Evolutionary conservation across 345 rosid genomes (phyloP), one percentile per base, ranked within the genome.

Genomic region (Bretschneidera sinensis): DNA sequence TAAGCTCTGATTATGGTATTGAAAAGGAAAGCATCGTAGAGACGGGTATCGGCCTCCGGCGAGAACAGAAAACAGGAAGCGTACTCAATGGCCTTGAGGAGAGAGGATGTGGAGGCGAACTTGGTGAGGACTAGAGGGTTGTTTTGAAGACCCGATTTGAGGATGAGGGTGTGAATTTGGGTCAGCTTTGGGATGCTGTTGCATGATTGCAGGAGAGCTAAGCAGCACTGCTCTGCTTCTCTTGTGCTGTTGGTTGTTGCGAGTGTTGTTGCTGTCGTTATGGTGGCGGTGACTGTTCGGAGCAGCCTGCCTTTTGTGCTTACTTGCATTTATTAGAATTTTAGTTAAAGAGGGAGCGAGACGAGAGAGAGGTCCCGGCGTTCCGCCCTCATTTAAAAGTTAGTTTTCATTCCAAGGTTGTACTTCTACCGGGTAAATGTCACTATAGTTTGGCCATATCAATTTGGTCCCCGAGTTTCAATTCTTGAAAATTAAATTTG

Each of bases 101-200:
- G 60, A n/a, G 85, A 71, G 19, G 85, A 76, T 8, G 78, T 51
- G 65, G 84, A 68, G 24, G 76, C 62, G 70, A 74, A 81, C 55
- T 78, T 78, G 55, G 88, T 72, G 55, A 83, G 85, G 57, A 83
- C 81, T 0, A 76, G 55, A 6, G 77, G 83, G 60, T 76, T 80
- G 71, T 58, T 66, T 9, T 31, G 71, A 25, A 81, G 78, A 61
- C 89, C 86, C 43, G 19, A 64, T 66, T 81, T 83, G 65, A 81
- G 35, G 48, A 81, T 72, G 33, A 10, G 67, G 47, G 79, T 2
- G 61, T 79, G 89, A 54, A 73, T 10, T 59, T 79, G 81, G 17
- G 62, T 54, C 52, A 84, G 74, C 21, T 75, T 68, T 1, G 75
- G 45, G 28, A 73, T 24, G 3, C 24, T 35, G 54, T 60, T 43